A percentile compares a stretch with the other conserved stretches of the same genome.
Evolutionary conservation across 164 flowering plant species (phyloP).

Genomic region (Malania oleifera): DNA sequence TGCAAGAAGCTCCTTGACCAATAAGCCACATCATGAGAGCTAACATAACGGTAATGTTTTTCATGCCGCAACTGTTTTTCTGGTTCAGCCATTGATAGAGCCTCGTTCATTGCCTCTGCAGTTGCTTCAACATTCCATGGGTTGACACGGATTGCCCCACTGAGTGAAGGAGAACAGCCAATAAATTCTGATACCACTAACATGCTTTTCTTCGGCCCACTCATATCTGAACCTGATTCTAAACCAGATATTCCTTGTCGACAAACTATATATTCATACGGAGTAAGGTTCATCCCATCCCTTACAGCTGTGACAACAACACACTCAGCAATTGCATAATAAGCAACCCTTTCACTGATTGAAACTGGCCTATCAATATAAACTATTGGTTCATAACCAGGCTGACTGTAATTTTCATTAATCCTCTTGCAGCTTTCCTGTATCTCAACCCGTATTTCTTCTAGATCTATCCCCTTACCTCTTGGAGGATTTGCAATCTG

Average conservation of each 20-base stretch:
- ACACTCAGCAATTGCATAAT: constrained; percentile 36
- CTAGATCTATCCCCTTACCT: constrained; percentile 31
- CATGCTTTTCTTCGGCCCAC: constrained; percentile 39
- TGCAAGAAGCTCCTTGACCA: constrained; percentile 50
- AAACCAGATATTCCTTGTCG: constrained; percentile 25
- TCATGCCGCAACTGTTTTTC: constrained; percentile 44
- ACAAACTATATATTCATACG: constrained; percentile 36
- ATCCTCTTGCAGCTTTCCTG: constrained; percentile 29
- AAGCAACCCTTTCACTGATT: constrained; percentile 32
- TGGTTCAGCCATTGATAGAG: constrained; percentile 28
- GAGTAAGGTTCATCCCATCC: constrained; percentile 45
- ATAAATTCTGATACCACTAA: constrained; percentile 43
- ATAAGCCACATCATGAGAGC: constrained; percentile 44
- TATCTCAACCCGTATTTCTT: constrained; percentile 33
- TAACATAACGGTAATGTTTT: constrained; percentile 43
- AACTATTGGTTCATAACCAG: constrained; percentile 44
- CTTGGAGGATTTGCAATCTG: constrained; percentile 50
- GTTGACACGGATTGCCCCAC: constrained; percentile 43
- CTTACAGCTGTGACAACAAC: constrained; percentile 41
- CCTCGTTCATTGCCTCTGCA: constrained; percentile 42
- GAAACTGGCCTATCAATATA: constrained; percentile 27
- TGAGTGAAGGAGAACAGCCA: constrained; percentile 43
- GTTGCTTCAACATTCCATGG: constrained; percentile 47
- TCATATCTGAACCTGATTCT: constrained; percentile 13
- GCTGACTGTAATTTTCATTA: constrained; percentile 26